Base-by-base conservation (phyloP, 805 yeast species). In the Cyberlindnera amylophila region DNA sequence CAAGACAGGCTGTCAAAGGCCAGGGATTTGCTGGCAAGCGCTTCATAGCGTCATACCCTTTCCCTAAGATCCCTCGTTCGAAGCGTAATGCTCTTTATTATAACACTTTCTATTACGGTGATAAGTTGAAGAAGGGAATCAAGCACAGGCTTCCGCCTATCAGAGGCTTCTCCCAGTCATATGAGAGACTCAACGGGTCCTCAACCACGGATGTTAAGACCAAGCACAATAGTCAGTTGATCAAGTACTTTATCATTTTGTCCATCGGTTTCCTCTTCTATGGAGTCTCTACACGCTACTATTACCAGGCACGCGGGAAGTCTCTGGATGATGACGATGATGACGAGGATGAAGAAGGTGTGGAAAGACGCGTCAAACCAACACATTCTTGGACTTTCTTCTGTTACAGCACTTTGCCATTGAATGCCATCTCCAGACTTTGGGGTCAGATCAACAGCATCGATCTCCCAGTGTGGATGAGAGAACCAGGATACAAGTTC, bases 401-500 rank as follows among this genome's bases (percentile, higher is more conserved):
- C 57, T 83, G 93, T 24, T 93, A 93, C 64, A 79, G 89, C 4
- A 82, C 96, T 2, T 70, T 93, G 36, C 99, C 99, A 1, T 73
- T 93, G 59, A 88, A 90, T 59, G 86, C 96, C 1, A 71, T 89
- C 27, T 89, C 97, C 1, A 76, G 99, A 47, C 65, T 91, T 34
- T 93, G 99, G 99, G 99, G 99, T 26, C 80, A 78, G 54, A 75
- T 93, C 44, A 93, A 93, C 60, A 81, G 81, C 42, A 72, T 90
- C 34, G 82, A 79, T 35, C 70, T 93, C 49, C 99, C 99, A 0
- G 72, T 81, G 19, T 88, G 96, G 95, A 55, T 91, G 46, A 75
- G 99, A 54, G 79, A 74, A 10, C 93, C 95, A 16, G 81, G 96
- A 7, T 93, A 73, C 65, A 75, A 71, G 57, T 70, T 90, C 41